These are phyloP conservation scores for Naganishia randhawae DNA, from an alignment of 768 basidiomycete species.

Conservation along the genomic window DNA sequence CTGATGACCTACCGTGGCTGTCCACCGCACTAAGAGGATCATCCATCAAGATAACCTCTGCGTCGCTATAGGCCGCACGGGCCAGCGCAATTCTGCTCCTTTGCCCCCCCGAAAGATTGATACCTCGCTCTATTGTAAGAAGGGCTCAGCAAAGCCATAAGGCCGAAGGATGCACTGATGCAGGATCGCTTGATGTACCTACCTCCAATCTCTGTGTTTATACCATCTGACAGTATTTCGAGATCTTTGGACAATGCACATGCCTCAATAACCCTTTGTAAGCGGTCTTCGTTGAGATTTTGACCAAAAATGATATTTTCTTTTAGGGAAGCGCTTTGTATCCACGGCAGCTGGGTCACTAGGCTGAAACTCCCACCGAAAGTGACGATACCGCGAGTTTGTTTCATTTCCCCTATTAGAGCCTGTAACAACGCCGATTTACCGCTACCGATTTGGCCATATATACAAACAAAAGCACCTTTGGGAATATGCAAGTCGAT, in stretches of 20 bases:
- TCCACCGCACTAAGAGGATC: conserved; percentile 36
- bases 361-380: conserved; percentile 44
- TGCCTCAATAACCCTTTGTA: conserved; percentile 39
- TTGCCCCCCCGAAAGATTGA: conserved; percentile 50
- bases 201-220: conserved; percentile 38
- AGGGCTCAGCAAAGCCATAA: conserved; percentile 50
- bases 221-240: conserved; percentile 36
- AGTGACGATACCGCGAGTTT: conserved; percentile 32
- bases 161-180: conserved; percentile 30
- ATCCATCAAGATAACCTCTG: conserved; percentile 44
- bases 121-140: conserved; percentile 69
- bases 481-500: conserved; percentile 40
- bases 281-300: conserved; percentile 52
- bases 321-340: conserved; percentile 43
- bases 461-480: conserved; percentile 42
- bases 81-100: conserved; percentile 44
- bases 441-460: conserved; percentile 46
- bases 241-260: conserved; percentile 43
- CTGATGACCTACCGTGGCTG: conserved; percentile 38
- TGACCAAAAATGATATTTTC: conserved; percentile 47
- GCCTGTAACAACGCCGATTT: conserved; percentile 44
- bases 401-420: conserved; percentile 47
- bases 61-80: conserved; percentile 38
- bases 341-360: conserved; percentile 49
- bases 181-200: neutral